Evolutionary conservation across 2,329 filamentous ascomycete genomes (phyloP).

Genomic region (Monosporascus cannonballus): DNA sequence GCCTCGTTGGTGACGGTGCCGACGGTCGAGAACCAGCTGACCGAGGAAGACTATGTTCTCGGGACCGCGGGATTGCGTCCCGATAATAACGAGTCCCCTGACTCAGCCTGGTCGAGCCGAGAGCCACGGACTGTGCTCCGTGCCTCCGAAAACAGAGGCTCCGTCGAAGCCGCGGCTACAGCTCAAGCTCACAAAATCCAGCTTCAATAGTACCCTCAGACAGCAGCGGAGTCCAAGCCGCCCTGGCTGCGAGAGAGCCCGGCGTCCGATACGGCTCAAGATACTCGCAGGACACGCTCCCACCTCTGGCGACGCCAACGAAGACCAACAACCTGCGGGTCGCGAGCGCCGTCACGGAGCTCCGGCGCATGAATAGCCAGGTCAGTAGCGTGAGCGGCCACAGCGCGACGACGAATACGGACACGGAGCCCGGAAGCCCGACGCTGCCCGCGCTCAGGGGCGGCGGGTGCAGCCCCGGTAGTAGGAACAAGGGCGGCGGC

Average conservation of each 20-base stretch:
- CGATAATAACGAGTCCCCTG: neutral
- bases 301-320: neutral
- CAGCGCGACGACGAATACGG: slow-evolving; percentile 20
- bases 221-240: neutral
- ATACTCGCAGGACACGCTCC: slow-evolving; percentile 10
- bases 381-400: slow-evolving; percentile 39
- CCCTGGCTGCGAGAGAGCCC: slow-evolving; percentile 1
- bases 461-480: slow-evolving; percentile 31
- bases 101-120: neutral
- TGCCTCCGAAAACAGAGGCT: neutral
- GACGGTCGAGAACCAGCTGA: slow-evolving; percentile 1
- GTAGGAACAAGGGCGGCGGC: slow-evolving; percentile 27
- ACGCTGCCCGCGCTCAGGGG: slow-evolving; percentile 33
- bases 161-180: neutral
- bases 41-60: neutral
- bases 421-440: slow-evolving; percentile 27
- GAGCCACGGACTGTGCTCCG: slow-evolving; percentile 8
- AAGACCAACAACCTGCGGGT: slow-evolving; percentile 19
- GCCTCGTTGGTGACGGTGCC: slow-evolving; percentile 9
- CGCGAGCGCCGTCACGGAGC: slow-evolving; percentile 41
- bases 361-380: slow-evolving; percentile 53
- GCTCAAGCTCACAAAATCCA: neutral
- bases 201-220: too few species aligned
- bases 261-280: slow-evolving; percentile 6
- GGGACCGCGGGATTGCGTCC: slow-evolving; percentile 1